Evolutionary conservation across 116 monocot genomes (phyloP).

Genomic region (Dioscorea cayenensis): DNA sequence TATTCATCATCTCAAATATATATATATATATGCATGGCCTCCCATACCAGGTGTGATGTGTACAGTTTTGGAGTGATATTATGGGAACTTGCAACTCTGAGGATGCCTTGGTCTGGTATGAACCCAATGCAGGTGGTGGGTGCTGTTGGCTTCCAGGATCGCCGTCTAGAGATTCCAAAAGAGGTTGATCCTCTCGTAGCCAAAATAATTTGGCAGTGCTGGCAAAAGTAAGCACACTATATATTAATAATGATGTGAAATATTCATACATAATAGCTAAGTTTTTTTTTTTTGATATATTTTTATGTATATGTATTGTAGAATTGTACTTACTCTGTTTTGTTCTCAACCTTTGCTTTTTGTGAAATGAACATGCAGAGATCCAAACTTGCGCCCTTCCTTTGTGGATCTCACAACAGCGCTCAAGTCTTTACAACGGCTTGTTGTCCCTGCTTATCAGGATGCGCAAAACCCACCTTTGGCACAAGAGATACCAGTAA

Average conservation of each 20-base stretch:
- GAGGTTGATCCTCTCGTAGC: conserved; percentile 87
- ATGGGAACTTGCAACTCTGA: conserved; percentile 94
- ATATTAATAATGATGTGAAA: no score
- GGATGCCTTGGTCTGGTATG: conserved; percentile 98
- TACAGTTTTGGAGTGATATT: conserved; percentile 98
- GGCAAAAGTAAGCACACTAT: conserved; percentile 67
- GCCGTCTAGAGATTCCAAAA: conserved; percentile 93
- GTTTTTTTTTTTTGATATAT: no score
- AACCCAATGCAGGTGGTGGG: conserved; percentile 99
- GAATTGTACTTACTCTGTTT: background rate
- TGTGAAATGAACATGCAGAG: conserved; percentile 31
- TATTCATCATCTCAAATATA: no score
- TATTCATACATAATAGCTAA: background rate
- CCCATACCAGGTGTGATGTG: conserved; percentile 78
- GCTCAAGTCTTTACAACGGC: conserved; percentile 64
- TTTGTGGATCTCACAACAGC: conserved; percentile 66
- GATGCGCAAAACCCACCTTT: conserved; percentile 39
- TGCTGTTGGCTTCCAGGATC: conserved; percentile 93
- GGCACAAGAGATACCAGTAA: conserved; percentile 53
- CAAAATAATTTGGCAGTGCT: conserved; percentile 84
- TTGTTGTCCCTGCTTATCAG: conserved; percentile 46
- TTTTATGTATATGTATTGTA: background rate
- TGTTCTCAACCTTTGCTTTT: background rate
- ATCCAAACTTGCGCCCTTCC: conserved; percentile 88
- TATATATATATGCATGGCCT: no score